These are phyloP conservation scores for Leccinellum luteum DNA, from an alignment of 768 basidiomycete species.

Conservation along the genomic window DNA sequence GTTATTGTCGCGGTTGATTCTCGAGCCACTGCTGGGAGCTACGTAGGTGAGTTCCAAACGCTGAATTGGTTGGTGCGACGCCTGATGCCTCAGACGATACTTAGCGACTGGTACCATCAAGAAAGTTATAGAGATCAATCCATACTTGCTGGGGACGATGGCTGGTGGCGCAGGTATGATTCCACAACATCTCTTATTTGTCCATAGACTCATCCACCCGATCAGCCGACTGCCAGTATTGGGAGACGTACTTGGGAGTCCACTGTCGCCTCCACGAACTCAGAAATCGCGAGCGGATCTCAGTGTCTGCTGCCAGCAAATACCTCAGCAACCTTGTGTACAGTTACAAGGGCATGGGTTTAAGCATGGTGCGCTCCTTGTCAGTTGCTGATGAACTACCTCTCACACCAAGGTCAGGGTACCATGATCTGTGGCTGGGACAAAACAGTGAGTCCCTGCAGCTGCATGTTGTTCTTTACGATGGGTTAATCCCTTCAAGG, in stretches of 20 bases:
- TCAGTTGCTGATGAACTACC: background rate
- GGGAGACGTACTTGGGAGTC: slow-evolving; percentile 99
- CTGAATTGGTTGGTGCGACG: background rate
- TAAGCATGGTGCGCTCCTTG: slow-evolving; percentile 82
- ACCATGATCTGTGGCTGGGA: slow-evolving; percentile 99
- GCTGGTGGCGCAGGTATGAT: slow-evolving; percentile 92
- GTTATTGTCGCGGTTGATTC: slow-evolving; percentile 99
- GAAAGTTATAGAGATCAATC: slow-evolving; percentile 99
- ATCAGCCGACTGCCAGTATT: slow-evolving; percentile 91
- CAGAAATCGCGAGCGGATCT: slow-evolving; percentile 94
- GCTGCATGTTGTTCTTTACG: background rate
- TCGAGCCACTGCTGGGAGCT: slow-evolving; percentile 94
- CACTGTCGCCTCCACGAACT: slow-evolving; percentile 97
- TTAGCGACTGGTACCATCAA: slow-evolving; percentile 95
- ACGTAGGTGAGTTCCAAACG: slow-evolving; percentile 68
- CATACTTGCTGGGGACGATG: slow-evolving; percentile 98
- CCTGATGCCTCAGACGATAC: background rate
- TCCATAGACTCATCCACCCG: slow-evolving; percentile 2
- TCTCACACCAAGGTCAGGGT: slow-evolving; percentile 50
- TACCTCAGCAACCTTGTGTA: slow-evolving; percentile 97
- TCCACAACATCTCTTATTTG: background rate
- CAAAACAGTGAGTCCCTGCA: slow-evolving; percentile 69
- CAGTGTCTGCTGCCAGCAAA: slow-evolving; percentile 98
- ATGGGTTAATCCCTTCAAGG: slow-evolving; percentile 43
- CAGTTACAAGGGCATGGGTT: slow-evolving; percentile 97